Base-by-base conservation (phyloP, 2,329 filamentous ascomycete genomes). In the Shiraia sp. region DNA sequence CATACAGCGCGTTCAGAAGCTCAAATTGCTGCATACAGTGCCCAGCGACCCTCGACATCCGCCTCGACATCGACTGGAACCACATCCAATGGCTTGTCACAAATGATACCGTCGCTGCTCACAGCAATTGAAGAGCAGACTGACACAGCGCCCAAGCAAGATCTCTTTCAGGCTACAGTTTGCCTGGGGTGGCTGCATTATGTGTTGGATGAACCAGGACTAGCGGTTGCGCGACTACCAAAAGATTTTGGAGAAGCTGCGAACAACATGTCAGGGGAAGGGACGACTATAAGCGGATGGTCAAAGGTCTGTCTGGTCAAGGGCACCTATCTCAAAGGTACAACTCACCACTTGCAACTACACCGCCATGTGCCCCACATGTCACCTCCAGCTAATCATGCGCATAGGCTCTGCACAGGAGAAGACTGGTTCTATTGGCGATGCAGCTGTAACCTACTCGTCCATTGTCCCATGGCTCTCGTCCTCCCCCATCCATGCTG, bases 181-280 rank as follows among this genome's bases (percentile, higher is more conserved):
- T 93, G 89, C 67, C 69, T 92, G 31, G 90, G 85, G 40, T 95
- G 90, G 87, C 76, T 96, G 57, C 83, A 95, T 62, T 95, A 88
- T 82, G 81, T 83, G 7, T 70, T 86, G 38, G 83, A 82, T 24
- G 86, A 95, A 55, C 87, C 87, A 51, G 75, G 73, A 1, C 66
- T 81, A 29, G 85, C 86, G 26, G 70, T 80, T 29, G 72, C 73
- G 25, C 79, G 75, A 42, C 73, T 95, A 10, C 88, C 88, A 3
- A 76, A 75, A 43, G 79, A 82, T 50, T 75, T 88, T 36, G 78
- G 57, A 19, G 53, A 52, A 40, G 48, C 61, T 19, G 58, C 59
- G 27, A 51, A 44, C 36, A 47, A 59, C 30, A 41, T 62, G 22
- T 38, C 45, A 6, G 48, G 40, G 26, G 49, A 57, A 25, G 58